phyloP scores from a whole-genome alignment of 345 rosid genomes.

The Noccaea caerulescens region DNA sequence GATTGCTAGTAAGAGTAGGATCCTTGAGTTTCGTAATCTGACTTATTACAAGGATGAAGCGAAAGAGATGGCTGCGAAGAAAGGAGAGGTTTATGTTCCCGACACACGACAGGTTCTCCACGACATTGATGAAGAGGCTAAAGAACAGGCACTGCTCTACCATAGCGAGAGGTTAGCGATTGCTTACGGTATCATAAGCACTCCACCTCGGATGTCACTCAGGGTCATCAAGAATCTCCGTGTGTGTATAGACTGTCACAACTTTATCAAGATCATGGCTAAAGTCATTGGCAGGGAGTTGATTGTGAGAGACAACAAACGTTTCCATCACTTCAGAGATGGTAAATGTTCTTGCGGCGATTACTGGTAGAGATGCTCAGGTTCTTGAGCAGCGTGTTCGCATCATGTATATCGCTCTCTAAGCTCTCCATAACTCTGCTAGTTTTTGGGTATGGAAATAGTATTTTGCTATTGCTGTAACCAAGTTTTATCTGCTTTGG shows the following conservation, averaged over 20 bases:
- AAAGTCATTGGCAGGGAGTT: constrained; percentile 72
- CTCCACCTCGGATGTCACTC: constrained; percentile 67
- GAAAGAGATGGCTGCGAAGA: constrained; percentile 61
- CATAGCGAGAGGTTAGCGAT: constrained; percentile 83
- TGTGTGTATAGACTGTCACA: constrained; percentile 77
- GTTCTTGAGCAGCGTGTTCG: background rate
- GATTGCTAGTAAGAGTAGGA: constrained; percentile 72
- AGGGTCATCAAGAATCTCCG: constrained; percentile 82
- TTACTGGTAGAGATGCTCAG: constrained; percentile 50
- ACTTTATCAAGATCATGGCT: constrained; percentile 84
- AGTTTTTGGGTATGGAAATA: constrained; percentile 20
- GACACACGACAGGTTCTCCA: constrained; percentile 75
- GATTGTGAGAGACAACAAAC: constrained; percentile 79
- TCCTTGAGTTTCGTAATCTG: constrained; percentile 58
- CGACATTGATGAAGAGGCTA: constrained; percentile 83
- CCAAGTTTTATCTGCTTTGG: constrained; percentile 18
- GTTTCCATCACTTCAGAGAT: constrained; percentile 71
- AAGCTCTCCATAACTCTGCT: constrained; percentile 20
- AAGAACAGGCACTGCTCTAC: constrained; percentile 76
- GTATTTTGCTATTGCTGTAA: constrained; percentile 27
- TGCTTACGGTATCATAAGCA: constrained; percentile 77
- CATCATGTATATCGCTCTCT: constrained; percentile 43
- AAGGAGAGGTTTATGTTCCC: constrained; percentile 62
- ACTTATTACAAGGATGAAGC: constrained; percentile 73
- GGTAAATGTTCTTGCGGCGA: constrained; percentile 68